A percentile compares a stretch with the other conserved stretches of the same genome.
phyloP scores from a whole-genome alignment of 1,284 basidiomycete genomes.

The Irpex sp. region DNA sequence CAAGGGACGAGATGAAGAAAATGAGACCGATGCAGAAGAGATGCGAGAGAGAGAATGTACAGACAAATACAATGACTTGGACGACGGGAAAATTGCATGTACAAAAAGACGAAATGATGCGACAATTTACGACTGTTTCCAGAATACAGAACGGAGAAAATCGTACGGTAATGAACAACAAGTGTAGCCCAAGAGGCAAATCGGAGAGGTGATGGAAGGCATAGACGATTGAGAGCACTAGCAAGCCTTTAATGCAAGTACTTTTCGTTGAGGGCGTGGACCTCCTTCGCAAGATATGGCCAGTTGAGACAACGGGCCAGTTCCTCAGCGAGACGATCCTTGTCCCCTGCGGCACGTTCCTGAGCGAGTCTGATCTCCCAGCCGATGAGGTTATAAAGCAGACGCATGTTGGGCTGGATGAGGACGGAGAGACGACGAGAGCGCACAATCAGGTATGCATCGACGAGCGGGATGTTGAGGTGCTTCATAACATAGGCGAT shows the following conservation, averaged over 20 bases:
- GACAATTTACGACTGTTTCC: background rate
- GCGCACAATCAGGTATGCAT: constrained; percentile 89
- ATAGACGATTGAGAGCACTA: background rate
- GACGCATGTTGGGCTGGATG: constrained; percentile 92
- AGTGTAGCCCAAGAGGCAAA: background rate
- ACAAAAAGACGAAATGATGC: background rate
- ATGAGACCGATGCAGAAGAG: background rate
- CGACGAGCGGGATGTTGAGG: constrained; percentile 82
- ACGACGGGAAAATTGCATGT: background rate
- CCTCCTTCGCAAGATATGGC: constrained; percentile 78
- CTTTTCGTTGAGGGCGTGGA: constrained; percentile 78
- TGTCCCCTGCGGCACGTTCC: constrained; percentile 55
- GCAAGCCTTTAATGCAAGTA: constrained; percentile 48
- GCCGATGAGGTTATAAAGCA: constrained; percentile 90
- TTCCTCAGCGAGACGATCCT: constrained; percentile 47
- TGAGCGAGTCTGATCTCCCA: constrained; percentile 87
- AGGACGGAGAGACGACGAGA: constrained; percentile 80
- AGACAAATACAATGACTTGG: background rate
- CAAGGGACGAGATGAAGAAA: background rate
- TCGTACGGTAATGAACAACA: background rate
- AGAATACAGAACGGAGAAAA: background rate
- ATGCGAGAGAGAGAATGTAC: background rate
- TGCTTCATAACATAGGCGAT: constrained; percentile 98
- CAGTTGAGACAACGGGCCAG: constrained; percentile 66
- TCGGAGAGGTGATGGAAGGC: background rate